These are phyloP conservation scores for Neurospora cerealis DNA, from an alignment of 495 filamentous ascomycete species.

Conservation along the genomic window DNA sequence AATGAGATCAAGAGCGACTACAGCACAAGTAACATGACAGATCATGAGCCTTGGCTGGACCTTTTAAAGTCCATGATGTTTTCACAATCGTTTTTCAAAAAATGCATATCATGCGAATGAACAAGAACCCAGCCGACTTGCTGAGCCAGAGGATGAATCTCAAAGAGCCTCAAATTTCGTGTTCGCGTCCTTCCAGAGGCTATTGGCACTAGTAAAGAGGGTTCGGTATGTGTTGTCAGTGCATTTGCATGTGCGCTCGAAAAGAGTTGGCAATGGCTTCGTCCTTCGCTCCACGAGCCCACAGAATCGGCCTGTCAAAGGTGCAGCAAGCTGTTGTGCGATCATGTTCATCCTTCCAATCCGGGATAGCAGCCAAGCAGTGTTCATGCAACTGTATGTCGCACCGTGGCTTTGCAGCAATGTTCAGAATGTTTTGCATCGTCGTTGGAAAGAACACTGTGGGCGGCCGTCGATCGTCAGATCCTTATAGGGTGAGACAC, in stretches of 20 bases:
- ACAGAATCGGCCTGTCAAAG: not conserved
- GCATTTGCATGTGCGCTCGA: not conserved
- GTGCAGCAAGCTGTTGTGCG: not conserved
- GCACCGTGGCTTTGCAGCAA: too few species aligned
- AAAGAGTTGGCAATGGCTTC: too few species aligned
- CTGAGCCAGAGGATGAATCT: not conserved
- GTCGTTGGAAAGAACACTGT: not conserved
- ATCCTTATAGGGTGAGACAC: not conserved
- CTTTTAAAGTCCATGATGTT: too few species aligned
- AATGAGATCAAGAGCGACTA: not conserved
- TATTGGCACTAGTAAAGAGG: not conserved
- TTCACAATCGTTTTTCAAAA: too few species aligned
- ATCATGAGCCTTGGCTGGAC: too few species aligned
- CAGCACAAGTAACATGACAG: not conserved
- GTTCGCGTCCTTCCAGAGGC: not conserved
- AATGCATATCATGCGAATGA: too few species aligned
- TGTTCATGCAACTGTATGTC: not conserved
- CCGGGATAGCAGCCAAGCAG: not conserved
- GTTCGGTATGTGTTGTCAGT: not conserved
- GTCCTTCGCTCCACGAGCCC: not conserved
- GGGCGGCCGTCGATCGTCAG: not conserved
- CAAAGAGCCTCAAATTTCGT: not conserved
- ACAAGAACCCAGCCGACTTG: too few species aligned
- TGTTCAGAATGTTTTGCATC: not conserved
- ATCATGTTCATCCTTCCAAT: not conserved